Evolutionary conservation across 1,284 basidiomycete species (phyloP).

Genomic region (Microbotryum scabiosae): DNA sequence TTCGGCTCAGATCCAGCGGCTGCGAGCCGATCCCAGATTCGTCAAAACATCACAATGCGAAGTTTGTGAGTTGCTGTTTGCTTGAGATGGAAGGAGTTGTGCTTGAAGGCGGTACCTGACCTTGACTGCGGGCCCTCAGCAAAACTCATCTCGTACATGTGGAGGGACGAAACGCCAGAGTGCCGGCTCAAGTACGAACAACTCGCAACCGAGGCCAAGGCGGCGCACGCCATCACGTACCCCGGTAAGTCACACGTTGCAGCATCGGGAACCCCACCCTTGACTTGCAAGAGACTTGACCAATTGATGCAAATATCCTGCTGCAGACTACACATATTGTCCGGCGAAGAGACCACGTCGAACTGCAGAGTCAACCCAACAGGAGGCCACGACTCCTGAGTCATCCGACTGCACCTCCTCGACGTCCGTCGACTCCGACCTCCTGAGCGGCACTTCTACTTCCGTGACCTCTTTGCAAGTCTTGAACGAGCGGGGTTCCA

Average conservation of each 20-base stretch:
- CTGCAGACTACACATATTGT: background rate
- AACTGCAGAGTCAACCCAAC: too few species aligned
- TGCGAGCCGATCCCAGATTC: conserved; percentile 15
- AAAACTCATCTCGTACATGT: conserved; percentile 57
- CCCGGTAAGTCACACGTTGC: conserved; percentile 15
- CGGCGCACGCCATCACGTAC: conserved; percentile 39
- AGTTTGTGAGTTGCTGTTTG: conserved; percentile 5
- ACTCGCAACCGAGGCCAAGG: conserved; percentile 57
- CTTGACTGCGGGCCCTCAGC: conserved; percentile 34
- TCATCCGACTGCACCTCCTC: too few species aligned
- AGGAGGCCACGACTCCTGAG: too few species aligned
- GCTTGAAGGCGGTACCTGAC: too few species aligned
- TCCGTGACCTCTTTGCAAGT: too few species aligned
- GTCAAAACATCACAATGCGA: conserved; percentile 25
- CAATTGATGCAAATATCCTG: background rate
- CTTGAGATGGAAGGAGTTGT: background rate
- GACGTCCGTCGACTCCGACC: too few species aligned
- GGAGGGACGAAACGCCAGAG: conserved; percentile 53
- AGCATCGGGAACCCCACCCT: too few species aligned
- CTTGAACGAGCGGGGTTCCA: too few species aligned
- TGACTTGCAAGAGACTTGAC: background rate
- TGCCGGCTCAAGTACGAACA: conserved; percentile 58
- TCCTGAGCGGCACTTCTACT: too few species aligned
- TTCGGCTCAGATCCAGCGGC: conserved; percentile 43
- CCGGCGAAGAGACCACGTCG: background rate